phyloP scores from a whole-genome alignment of 805 yeast species.

The Tanozyma kutaoensis region DNA sequence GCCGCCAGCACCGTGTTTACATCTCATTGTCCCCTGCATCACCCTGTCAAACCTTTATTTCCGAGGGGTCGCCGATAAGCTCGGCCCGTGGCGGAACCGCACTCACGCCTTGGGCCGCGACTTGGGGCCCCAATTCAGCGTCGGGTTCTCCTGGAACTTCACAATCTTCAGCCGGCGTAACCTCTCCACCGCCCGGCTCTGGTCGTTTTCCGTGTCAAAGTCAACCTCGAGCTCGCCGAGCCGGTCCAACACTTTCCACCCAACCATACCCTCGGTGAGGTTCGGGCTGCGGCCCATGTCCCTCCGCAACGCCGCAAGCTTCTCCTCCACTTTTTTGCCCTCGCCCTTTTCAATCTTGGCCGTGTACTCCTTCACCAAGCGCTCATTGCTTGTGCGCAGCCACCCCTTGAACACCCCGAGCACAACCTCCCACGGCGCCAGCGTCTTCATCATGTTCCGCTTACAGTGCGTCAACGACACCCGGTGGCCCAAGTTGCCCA shows the following conservation, averaged over 20 bases:
- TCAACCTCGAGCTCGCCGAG: constrained; percentile 24
- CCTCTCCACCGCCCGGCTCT: constrained; percentile 42
- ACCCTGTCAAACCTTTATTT: too few species aligned
- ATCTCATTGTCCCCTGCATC: too few species aligned
- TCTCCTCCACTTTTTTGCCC: neutral
- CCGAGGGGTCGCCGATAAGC: too few species aligned
- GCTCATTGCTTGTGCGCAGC: constrained; percentile 20
- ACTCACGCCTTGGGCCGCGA: constrained; percentile 40
- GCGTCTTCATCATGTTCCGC: constrained; percentile 75
- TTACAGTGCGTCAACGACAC: constrained; percentile 85
- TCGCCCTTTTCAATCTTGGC: constrained; percentile 1
- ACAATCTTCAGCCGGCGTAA: constrained; percentile 36
- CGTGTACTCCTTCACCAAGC: constrained; percentile 10
- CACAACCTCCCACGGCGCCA: constrained; percentile 74
- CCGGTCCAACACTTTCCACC: constrained; percentile 40
- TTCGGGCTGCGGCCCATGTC: constrained; percentile 27
- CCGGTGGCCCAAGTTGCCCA: constrained; percentile 71
- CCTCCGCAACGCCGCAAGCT: constrained; percentile 10
- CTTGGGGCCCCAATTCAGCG: constrained; percentile 96
- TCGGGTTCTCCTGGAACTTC: constrained; percentile 76
- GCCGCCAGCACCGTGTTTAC: too few species aligned
- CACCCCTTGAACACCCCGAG: constrained; percentile 65
- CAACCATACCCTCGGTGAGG: constrained; percentile 28
- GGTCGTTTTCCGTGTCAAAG: constrained; percentile 47
- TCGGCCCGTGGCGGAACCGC: too few species aligned